A percentile compares a stretch with the other conserved stretches of the same genome.
Conservation (phyloP, 805 yeast species). For the Ogataea paraovalis region DNA sequence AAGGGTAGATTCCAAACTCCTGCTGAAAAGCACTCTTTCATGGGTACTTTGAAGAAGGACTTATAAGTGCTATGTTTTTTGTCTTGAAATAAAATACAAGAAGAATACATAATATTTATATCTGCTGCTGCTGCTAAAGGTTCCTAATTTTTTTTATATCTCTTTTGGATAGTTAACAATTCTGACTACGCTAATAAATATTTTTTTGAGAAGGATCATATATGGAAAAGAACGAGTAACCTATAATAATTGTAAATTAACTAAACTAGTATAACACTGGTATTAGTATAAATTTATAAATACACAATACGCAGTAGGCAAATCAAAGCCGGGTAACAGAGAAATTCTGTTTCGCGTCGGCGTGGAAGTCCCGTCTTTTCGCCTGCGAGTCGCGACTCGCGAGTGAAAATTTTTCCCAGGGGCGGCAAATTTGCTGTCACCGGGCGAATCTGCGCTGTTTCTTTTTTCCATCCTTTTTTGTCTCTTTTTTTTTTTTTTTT, state of each 20-base stretch:
- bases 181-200: no score
- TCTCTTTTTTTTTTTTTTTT: background rate
- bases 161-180: background rate
- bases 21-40: conserved; percentile 99
- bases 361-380: no score
- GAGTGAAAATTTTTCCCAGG: background rate
- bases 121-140: no score
- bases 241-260: no score
- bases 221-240: no score
- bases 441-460: background rate
- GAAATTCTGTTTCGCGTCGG: no score
- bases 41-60: conserved; percentile 99
- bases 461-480: background rate
- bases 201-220: no score
- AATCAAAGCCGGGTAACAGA: background rate
- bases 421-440: background rate
- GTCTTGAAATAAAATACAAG: no score
- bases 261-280: no score
- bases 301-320: no score
- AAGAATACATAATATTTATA: no score
- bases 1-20: conserved; percentile 99
- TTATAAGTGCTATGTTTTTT: conserved; percentile 53
- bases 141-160: background rate
- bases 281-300: background rate
- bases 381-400: no score